Evolutionary conservation across 768 basidiomycete species (phyloP).

Genomic region (Leucocoprinus birnbaumii): DNA sequence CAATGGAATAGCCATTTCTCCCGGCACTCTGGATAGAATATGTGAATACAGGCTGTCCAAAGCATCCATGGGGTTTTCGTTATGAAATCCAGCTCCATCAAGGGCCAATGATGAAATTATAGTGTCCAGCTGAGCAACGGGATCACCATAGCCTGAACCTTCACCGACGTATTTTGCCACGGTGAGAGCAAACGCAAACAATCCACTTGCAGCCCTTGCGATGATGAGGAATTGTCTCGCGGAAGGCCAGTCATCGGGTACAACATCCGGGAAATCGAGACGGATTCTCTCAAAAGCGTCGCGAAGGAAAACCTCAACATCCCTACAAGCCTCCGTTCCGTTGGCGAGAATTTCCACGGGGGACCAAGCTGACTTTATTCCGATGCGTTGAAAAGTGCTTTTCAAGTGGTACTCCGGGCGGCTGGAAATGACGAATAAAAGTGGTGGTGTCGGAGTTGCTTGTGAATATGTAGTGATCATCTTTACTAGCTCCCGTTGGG

Average conservation of each 20-base stretch:
- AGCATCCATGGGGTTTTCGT: neutral
- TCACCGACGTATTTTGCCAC: neutral
- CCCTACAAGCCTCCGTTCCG: neutral
- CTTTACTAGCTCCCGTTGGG: neutral
- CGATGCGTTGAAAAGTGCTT: neutral
- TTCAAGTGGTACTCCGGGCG: neutral
- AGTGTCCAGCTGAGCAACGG: neutral
- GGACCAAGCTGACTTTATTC: neutral
- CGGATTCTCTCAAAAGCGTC: neutral
- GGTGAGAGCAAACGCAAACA: neutral
- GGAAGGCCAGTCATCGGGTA: neutral
- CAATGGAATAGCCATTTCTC: neutral
- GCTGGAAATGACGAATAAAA: neutral
- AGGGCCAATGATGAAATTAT: neutral
- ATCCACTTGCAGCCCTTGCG: neutral
- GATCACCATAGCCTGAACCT: neutral
- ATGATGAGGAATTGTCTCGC: neutral
- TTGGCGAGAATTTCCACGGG: neutral
- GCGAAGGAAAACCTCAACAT: neutral
- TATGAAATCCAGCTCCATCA: too few species aligned
- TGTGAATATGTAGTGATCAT: neutral
- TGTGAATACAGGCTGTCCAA: neutral
- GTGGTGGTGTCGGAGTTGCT: neutral
- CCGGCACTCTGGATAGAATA: neutral
- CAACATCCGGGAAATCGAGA: neutral